Base-by-base conservation (phyloP, 1,284 basidiomycete species). In the Agaricales sp. region DNA sequence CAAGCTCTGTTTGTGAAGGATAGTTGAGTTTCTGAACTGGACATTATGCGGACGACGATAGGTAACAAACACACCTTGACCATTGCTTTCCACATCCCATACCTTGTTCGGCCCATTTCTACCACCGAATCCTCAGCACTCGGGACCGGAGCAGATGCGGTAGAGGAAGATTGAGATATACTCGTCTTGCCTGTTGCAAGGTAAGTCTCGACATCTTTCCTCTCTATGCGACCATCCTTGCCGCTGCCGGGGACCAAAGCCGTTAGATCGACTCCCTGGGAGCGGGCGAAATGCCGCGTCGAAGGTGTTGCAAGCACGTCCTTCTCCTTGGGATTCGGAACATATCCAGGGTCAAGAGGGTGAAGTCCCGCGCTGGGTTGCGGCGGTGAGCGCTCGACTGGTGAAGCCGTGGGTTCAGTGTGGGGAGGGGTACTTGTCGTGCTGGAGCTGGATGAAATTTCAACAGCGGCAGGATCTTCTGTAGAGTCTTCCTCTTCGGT, bases 1-100 rank as follows among this genome's bases (percentile, higher is more conserved):
- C 46, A 89, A 67, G 57, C 84, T 87, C 85, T 88, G 55, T 2
- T n/a, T n/a, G n/a, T n/a, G n/a, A 56, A 43, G 30, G 48, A 23
- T 38, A 39, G 44, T n/a, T n/a, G n/a, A n/a, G n/a, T n/a, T n/a
- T n/a, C n/a, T n/a, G n/a, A n/a, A n/a, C n/a, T n/a, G n/a, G n/a
- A n/a, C n/a, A n/a, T n/a, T n/a, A n/a, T n/a, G n/a, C n/a, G n/a
- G n/a, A n/a, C n/a, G n/a, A n/a, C n/a, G n/a, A n/a, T n/a, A n/a
- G n/a, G n/a, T 21, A 16, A 52, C 8, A 30, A 30, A 57, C 63
- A 8, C 48, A 80, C 86, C 74, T 83, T 85, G 18, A 73, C 77
- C 87, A 92, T 91, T 1, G 86, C 87, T 57, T 87, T 87, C 78
- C 80, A 92, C 89, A 92, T 92, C 35, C 80, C 81, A 61, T 82